Evolutionary conservation across 2,329 filamentous ascomycete species (phyloP).

Genomic region (Alternaria triticimaculans): DNA sequence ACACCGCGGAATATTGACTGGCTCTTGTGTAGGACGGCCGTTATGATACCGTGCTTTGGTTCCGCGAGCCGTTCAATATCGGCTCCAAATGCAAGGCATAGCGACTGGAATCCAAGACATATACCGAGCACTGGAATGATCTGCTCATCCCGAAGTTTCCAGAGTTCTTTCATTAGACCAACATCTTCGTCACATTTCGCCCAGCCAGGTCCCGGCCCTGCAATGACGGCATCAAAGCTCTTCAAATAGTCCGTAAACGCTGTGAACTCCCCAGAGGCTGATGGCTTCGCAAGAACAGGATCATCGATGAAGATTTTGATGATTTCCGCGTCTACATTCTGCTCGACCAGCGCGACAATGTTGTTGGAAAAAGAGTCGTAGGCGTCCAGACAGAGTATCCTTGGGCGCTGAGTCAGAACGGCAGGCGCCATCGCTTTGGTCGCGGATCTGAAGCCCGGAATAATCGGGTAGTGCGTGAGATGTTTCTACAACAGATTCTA

Average conservation of each 20-base stretch:
- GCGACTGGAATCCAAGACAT: conserved; percentile 86
- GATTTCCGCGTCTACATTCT: conserved; percentile 71
- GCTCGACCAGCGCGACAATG: conserved; percentile 81
- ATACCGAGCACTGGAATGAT: conserved; percentile 83
- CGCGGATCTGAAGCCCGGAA: not conserved
- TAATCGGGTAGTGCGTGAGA: not conserved
- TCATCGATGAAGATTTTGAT: conserved; percentile 73
- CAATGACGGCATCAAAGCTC: conserved; percentile 82
- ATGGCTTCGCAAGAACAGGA: conserved; percentile 5
- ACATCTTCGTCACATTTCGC: conserved; percentile 76
- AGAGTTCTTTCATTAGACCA: conserved; percentile 80
- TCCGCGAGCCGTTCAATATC: conserved; percentile 69
- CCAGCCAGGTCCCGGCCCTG: conserved; percentile 88
- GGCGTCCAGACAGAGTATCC: conserved; percentile 88
- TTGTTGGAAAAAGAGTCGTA: conserved; percentile 98
- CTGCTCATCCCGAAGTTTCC: conserved; percentile 66
- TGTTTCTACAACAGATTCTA: not conserved
- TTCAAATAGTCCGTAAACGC: conserved; percentile 56
- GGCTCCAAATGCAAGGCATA: conserved; percentile 73
- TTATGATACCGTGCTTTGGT: conserved; percentile 83
- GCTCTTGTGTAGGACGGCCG: conserved; percentile 66
- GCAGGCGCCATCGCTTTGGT: conserved; percentile 36
- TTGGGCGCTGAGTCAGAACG: conserved; percentile 35
- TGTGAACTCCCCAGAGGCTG: conserved; percentile 15
- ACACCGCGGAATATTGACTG: conserved; percentile 71